Conservation (phyloP, 2,329 filamentous ascomycete genomes). For the Nothophoma quercina region DNA sequence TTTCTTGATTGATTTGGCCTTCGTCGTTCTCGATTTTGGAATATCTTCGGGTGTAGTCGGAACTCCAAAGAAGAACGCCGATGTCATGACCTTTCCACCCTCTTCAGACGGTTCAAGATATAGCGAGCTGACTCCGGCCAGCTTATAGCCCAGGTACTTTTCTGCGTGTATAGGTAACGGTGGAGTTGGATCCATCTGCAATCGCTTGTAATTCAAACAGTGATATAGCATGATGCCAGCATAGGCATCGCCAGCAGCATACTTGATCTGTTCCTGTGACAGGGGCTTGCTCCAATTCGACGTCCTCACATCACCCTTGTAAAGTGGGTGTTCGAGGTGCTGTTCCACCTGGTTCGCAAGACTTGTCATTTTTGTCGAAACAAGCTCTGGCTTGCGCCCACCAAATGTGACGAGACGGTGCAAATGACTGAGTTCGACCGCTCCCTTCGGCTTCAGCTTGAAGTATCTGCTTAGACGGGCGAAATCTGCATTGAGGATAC, state of each 20-base stretch:
- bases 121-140: constrained; percentile 25
- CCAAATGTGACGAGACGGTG: constrained; percentile 78
- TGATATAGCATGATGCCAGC: constrained; percentile 79
- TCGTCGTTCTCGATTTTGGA: not conserved
- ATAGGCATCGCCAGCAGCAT: constrained; percentile 85
- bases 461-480: constrained; percentile 74
- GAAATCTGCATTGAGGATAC: constrained; percentile 68
- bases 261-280: constrained; percentile 71
- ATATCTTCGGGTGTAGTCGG: constrained; percentile 9
- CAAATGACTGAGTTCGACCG: constrained; percentile 84
- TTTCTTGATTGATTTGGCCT: not conserved
- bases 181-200: constrained; percentile 56
- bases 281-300: constrained; percentile 77
- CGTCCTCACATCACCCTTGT: constrained; percentile 78
- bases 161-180: constrained; percentile 37
- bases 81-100: constrained; percentile 29
- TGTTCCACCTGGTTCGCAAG: constrained; percentile 75
- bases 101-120: constrained; percentile 28
- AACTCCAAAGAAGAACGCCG: constrained; percentile 33
- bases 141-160: constrained; percentile 30
- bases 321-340: constrained; percentile 75
- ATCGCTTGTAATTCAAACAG: constrained; percentile 68
- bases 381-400: constrained; percentile 52
- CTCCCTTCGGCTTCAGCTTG: constrained; percentile 67
- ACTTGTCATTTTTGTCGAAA: constrained; percentile 61